Conservation (phyloP, 257 asterid species). For the Solanum pimpinellifolium region DNA sequence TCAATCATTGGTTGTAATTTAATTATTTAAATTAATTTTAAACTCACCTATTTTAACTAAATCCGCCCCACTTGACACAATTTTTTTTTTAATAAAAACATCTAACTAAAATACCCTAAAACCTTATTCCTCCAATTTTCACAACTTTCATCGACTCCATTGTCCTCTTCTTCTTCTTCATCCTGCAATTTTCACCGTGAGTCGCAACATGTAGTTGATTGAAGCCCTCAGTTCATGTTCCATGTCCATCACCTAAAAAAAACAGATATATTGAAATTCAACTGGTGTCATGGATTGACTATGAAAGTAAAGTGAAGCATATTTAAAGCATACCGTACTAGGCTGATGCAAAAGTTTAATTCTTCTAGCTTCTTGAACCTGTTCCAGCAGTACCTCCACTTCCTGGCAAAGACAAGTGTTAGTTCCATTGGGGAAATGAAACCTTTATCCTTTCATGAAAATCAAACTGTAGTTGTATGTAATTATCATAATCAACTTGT, state of each 20-base stretch:
- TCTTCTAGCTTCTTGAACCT: slow-evolving; percentile 91
- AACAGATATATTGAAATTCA: neutral
- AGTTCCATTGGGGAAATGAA: neutral
- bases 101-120: too few relatives aligned
- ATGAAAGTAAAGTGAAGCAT: neutral
- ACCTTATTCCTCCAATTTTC: too few relatives aligned
- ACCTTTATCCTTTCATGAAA: neutral
- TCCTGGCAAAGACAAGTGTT: slow-evolving; percentile 12
- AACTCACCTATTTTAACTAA: too few relatives aligned
- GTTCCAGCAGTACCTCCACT: slow-evolving; percentile 65
- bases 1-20: too few relatives aligned
- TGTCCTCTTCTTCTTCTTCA: too few relatives aligned
- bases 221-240: slow-evolving; percentile 76
- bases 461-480: neutral
- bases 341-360: slow-evolving; percentile 71
- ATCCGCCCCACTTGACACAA: too few relatives aligned
- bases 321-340: slow-evolving; percentile 22
- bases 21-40: too few relatives aligned
- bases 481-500: neutral
- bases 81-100: too few relatives aligned
- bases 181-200: neutral
- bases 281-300: neutral
- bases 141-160: too few relatives aligned
- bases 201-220: neutral
- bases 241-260: slow-evolving; percentile 81